Base-by-base conservation (phyloP, 805 yeast species). In the Kockiozyma suomiensis region DNA sequence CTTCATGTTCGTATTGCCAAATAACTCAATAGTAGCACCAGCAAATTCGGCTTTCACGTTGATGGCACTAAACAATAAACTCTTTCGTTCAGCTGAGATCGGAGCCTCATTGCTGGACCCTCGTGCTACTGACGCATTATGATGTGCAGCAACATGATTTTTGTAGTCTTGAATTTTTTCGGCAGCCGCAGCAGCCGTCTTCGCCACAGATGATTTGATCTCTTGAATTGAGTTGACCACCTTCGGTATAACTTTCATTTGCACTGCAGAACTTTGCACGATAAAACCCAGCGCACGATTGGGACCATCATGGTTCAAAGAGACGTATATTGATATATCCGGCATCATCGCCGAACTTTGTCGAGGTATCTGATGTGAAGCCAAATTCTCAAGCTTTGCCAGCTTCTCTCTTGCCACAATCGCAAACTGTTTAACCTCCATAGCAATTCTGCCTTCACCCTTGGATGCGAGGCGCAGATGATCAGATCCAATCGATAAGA, bases 21-120 rank as follows among this genome's bases (percentile, higher is more conserved):
- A 56, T 8, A 62, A 51, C 13, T 56, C 55, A n/a, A 62, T 56
- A 6, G 56, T 56, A 4, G 66, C 58, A 40, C 66, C 66, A 15
- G 65, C 59, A 45, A 62, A 62, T 5, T 56, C 58, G 8, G 58
- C 50, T 37, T 37, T 54, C 40, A 58, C 23, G 32, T 28, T 50
- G 28, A 64, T 55, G 0, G 58, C 51, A 7, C 52, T 56, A 50
- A 61, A 58, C 13, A 33, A 23, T 17, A 42, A 19, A 17, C 33
- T 41, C 26, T 25, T 17, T 4, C 17, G 12, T 5, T 28, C 25
- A 1, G 47, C 28, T 13, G 38, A 35, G 6, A 41, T 43, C 50
- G 33, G 13, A 1, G 26, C 50, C 8, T 42, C 56, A 21, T n/a
- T 19, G 17, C 37, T 32, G 10, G 56, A 28, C 8, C 56, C 56